Evolutionary conservation across 495 filamentous ascomycete genomes (phyloP).

Genomic region (Thozetella sp.): DNA sequence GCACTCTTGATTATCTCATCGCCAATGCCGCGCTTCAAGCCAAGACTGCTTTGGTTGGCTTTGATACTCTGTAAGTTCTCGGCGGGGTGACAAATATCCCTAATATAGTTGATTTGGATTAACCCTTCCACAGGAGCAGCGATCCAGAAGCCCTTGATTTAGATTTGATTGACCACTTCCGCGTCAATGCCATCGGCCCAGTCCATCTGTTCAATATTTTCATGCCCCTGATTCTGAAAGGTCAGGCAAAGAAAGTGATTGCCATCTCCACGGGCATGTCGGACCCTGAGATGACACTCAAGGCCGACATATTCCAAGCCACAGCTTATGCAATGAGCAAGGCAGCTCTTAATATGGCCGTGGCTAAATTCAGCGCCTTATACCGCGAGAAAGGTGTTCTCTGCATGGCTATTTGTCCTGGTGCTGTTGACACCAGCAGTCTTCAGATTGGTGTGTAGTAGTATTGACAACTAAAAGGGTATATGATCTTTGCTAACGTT

Average conservation of each 20-base stretch:
- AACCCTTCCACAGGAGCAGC: slow-evolving; percentile 16
- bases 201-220: slow-evolving; percentile 54
- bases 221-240: slow-evolving; percentile 49
- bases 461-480: background rate
- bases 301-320: slow-evolving; percentile 16
- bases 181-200: slow-evolving; percentile 47
- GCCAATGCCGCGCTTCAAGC: slow-evolving; percentile 43
- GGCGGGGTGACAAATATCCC: background rate
- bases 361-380: slow-evolving; percentile 44
- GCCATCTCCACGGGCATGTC: slow-evolving; percentile 49
- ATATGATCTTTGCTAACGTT: slow-evolving; percentile 9
- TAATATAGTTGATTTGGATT: slow-evolving; percentile 4
- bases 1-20: slow-evolving; percentile 52
- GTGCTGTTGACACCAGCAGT: slow-evolving; percentile 37
- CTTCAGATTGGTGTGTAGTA: background rate
- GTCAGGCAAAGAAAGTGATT: slow-evolving; percentile 55
- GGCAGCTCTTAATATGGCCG: slow-evolving; percentile 36
- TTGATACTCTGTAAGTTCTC: slow-evolving; percentile 20
- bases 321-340: slow-evolving; percentile 29
- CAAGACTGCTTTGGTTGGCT: slow-evolving; percentile 7
- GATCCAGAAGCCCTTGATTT: slow-evolving; percentile 27
- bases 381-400: slow-evolving; percentile 49
- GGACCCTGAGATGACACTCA: slow-evolving; percentile 29
- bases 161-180: slow-evolving; percentile 24
- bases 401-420: slow-evolving; percentile 48